These are phyloP conservation scores for Ophiostoma tasmaniense DNA, from an alignment of 2,329 filamentous ascomycete species.

Conservation along the genomic window DNA sequence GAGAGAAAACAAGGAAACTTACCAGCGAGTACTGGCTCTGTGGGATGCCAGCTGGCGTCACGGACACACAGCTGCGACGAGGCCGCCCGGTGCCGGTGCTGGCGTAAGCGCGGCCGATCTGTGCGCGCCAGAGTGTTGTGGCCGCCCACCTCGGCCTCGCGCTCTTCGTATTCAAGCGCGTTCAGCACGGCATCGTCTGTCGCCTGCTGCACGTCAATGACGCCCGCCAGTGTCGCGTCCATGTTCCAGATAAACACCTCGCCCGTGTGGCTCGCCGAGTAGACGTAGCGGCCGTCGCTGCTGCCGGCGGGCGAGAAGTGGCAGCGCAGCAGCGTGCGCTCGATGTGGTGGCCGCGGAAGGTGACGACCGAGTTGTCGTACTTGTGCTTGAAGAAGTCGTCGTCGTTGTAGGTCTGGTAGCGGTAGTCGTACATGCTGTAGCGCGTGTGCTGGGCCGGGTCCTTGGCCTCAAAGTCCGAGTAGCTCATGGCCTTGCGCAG, in stretches of 20 bases:
- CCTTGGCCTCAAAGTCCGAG: slow-evolving; percentile 48
- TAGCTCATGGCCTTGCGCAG: slow-evolving; percentile 79
- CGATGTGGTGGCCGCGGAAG: slow-evolving; percentile 80
- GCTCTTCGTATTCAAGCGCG: slow-evolving; percentile 5
- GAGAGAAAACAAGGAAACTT: slow-evolving; percentile 28
- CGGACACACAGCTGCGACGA: slow-evolving; percentile 58
- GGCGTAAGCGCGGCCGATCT: neutral
- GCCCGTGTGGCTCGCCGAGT: slow-evolving; percentile 82
- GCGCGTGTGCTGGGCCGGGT: slow-evolving; percentile 47
- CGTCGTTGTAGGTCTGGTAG: slow-evolving; percentile 55
- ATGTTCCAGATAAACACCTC: slow-evolving; percentile 89
- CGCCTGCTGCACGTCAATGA: slow-evolving; percentile 66
- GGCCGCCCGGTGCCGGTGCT: neutral
- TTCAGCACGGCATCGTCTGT: slow-evolving; percentile 34
- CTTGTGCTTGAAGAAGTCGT: slow-evolving; percentile 63
- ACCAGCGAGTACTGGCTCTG: slow-evolving; percentile 67
- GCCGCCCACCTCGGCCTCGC: neutral
- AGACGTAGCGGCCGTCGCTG: slow-evolving; percentile 86
- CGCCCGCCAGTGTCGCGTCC: slow-evolving; percentile 68
- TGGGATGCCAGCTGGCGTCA: slow-evolving; percentile 87
- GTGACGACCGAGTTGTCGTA: slow-evolving; percentile 89
- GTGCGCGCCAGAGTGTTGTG: neutral
- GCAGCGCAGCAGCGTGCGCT: slow-evolving; percentile 85
- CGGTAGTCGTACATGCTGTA: slow-evolving; percentile 76
- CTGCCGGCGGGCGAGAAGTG: slow-evolving; percentile 86